A percentile compares a stretch with the other conserved stretches of the same genome.
Conservation (phyloP, 306 rosid species). For the Dalbergia cultrata region DNA sequence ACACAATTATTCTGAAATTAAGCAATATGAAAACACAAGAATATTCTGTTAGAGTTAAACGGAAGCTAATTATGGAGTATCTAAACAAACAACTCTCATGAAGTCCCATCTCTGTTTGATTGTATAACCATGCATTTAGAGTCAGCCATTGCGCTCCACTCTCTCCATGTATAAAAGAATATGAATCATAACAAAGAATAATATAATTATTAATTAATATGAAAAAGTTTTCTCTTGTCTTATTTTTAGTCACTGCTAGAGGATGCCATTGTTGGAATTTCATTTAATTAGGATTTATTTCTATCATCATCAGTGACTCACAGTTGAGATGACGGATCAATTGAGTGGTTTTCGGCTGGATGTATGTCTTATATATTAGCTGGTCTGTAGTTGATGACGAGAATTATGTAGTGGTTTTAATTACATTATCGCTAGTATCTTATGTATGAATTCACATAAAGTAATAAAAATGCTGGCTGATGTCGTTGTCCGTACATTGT, state of each 20-base stretch:
- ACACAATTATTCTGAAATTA: no score
- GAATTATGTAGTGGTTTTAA: not conserved
- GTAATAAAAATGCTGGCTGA: not conserved
- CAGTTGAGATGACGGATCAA: not conserved
- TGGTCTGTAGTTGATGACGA: not conserved
- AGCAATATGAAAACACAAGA: no score
- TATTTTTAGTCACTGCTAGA: conserved; percentile 1
- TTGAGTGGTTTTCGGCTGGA: conserved; percentile 12
- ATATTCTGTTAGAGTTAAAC: no score
- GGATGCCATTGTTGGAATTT: not conserved
- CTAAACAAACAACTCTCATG: no score
- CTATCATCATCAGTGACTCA: not conserved
- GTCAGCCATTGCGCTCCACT: no score
- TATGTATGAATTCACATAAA: not conserved
- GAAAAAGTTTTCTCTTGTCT: conserved; percentile 1
- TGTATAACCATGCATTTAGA: no score
- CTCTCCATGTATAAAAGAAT: no score
- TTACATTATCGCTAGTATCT: not conserved
- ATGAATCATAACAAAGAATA: not conserved
- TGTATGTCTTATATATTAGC: conserved; percentile 12
- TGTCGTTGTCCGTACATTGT: not conserved
- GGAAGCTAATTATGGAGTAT: no score
- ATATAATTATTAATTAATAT: not conserved
- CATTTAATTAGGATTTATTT: not conserved
- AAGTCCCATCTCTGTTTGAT: no score